A percentile compares a stretch with the other conserved stretches of the same genome.
phyloP scores from a whole-genome alignment of 345 rosid genomes.

The Salix udensis region DNA sequence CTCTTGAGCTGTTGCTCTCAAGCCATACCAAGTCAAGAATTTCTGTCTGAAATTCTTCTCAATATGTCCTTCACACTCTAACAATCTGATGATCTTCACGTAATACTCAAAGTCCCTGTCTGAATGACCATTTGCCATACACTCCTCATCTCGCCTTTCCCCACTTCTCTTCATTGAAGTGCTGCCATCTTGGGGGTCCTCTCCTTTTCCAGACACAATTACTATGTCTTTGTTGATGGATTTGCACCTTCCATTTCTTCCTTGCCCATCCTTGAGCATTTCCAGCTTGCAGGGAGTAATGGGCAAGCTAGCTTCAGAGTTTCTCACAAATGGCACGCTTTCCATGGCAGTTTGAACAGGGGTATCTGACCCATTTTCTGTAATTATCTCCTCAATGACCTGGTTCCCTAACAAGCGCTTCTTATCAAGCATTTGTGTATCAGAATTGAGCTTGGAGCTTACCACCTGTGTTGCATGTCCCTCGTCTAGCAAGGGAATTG shows the following conservation, averaged over 20 bases:
- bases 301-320: slow-evolving; percentile 55
- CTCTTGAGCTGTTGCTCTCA: slow-evolving; percentile 77
- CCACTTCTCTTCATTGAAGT: slow-evolving; percentile 48
- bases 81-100: slow-evolving; percentile 73
- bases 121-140: slow-evolving; percentile 40
- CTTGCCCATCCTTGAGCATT: slow-evolving; percentile 46
- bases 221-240: slow-evolving; percentile 38
- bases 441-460: slow-evolving; percentile 31
- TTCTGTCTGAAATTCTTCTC: slow-evolving; percentile 91
- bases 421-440: slow-evolving; percentile 31
- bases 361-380: slow-evolving; percentile 36
- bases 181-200: slow-evolving; percentile 55
- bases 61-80: slow-evolving; percentile 82
- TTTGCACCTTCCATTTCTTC: slow-evolving; percentile 45
- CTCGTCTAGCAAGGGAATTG: slow-evolving; percentile 32
- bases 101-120: slow-evolving; percentile 68
- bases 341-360: slow-evolving; percentile 40
- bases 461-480: slow-evolving; percentile 22
- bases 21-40: slow-evolving; percentile 91
- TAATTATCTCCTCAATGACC: slow-evolving; percentile 38
- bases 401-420: slow-evolving; percentile 30
- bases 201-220: slow-evolving; percentile 35
- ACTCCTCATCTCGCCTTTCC: slow-evolving; percentile 42
- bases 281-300: slow-evolving; percentile 78
- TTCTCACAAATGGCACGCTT: slow-evolving; percentile 38